Evolutionary conservation across 2,329 filamentous ascomycete genomes (phyloP).

Genomic region (Phialophora macrospora): DNA sequence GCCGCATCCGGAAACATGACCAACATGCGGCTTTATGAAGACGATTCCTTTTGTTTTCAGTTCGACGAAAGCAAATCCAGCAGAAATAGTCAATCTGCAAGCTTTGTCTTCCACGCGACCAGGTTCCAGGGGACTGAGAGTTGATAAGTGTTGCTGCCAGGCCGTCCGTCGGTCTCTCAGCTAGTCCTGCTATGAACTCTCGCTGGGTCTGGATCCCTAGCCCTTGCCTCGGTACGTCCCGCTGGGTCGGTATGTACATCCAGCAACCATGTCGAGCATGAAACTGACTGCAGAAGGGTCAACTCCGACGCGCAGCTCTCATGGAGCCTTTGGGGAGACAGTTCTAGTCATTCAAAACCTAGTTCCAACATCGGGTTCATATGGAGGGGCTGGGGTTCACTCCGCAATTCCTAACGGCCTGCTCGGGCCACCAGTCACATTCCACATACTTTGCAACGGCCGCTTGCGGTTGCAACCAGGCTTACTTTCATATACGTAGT

Average conservation of each 20-base stretch:
- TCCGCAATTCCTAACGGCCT: slow-evolving; percentile 13
- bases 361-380: neutral
- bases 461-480: slow-evolving; percentile 10
- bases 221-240: slow-evolving; percentile 5
- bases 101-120: slow-evolving; percentile 14
- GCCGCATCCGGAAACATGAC: slow-evolving; percentile 32
- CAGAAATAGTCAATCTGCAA: slow-evolving; percentile 3
- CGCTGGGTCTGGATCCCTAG: neutral
- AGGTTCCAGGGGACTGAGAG: slow-evolving; percentile 3
- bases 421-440: slow-evolving; percentile 34
- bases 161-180: neutral
- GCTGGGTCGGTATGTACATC: slow-evolving; percentile 2
- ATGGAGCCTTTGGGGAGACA: neutral
- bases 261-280: slow-evolving; percentile 8
- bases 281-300: slow-evolving; percentile 10
- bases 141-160: slow-evolving; percentile 9
- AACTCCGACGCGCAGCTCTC: neutral
- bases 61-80: slow-evolving; percentile 27
- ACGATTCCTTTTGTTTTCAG: slow-evolving; percentile 30
- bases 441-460: slow-evolving; percentile 20
- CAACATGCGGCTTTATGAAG: slow-evolving; percentile 23
- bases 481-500: neutral
- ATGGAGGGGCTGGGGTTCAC: slow-evolving; percentile 14
- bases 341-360: neutral
- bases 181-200: slow-evolving; percentile 4